Evolutionary conservation across 306 rosid genomes (phyloP), one percentile per base, ranked within the genome.

Genomic region (Pachyrhizus erosus): DNA sequence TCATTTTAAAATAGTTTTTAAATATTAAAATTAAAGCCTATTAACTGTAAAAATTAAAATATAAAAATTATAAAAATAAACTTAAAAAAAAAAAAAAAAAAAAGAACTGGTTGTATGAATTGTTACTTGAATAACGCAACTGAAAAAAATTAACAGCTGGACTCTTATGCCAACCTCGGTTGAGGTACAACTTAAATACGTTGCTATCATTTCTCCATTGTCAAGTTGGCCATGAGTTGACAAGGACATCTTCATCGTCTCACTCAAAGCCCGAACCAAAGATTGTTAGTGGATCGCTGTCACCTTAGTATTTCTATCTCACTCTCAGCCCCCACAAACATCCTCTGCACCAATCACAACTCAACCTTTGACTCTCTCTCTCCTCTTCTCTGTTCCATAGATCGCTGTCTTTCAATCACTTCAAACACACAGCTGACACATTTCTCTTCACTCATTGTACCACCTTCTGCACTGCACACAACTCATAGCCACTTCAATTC

Each of bases 271-370:
- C 48, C 15, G 15, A 37, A 66, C 27, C 15, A 34, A 34, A 66
- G 27, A 66, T 15, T 66, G 72, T 66, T 66, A 33, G 26, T 66
- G 72, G 9, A 49, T 66, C 72, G 2, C 48, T 66, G 29, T 66
- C 72, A 65, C 26, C 46, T 33, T 65, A 65, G n/a, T 51, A 33
- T 7, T 26, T 70, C 70, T 26, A 27, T 48, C 57, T 20, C 43
- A 23, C 9, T 24, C 69, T 40, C 80, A 81, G 88, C 80, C 80
- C 87, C 86, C 93, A 76, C 81, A 84, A 78, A 75, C 86, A 78
- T 79, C 89, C 62, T 65, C 49, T 84, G 86, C 78, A 85, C 98
- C 94, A 92, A 94, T 94, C 93, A 92, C 87, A 86, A 89, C 92
- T 91, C 89, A 84, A 52, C 89, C 80, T 80, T 75, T 86, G 86